Evolutionary conservation across 179 eudicot species (phyloP), one percentile per base, ranked within the genome.

Genomic region (Carnegiea gigantea): DNA sequence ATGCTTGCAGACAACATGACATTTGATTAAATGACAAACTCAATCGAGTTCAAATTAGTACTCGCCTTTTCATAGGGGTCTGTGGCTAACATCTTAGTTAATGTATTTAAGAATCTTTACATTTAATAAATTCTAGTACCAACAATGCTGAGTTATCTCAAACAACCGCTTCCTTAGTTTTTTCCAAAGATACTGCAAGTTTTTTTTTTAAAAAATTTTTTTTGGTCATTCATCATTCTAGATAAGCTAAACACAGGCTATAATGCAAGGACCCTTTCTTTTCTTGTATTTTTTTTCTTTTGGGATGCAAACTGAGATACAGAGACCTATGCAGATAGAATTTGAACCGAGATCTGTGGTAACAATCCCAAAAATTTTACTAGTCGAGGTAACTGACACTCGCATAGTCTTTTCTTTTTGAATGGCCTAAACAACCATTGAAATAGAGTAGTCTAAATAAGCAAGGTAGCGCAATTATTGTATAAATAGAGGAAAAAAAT

Each of bases 1-100:
- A 82, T 80, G 51, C 77, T 82, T 46, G 30, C 51, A 60, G 84
- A 82, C 84, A 51, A 53, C 65, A 81, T 36, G 79, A 82, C 81
- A 82, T 77, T 24, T 77, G 76, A 40, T 21, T 57, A 36, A 26
- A 54, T 38, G 36, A 48, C 44, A 67, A 18, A 65, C 17, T 38
- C 28, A 77, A 70, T 9, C 33, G 18, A 38, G 28, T 11, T 24
- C 20, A 53, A 11, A 30, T 67, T 36, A 64, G 1, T 46, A 23
- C 44, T 82, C 78, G 65, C 73, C 78, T 72, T 77, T 72, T 44
- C 64, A 8, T 51, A 54, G 70, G 65, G 59, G 74, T 79, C 64
- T 77, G 24, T 28, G 73, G 84, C 44, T 78, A 26, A 51, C 62
- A 53, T 53, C 76, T 18, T 53, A 48, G 10, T 70, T 36, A 3